Conservation (phyloP, 306 rosid genomes). For the Clitoria ternatea region DNA sequence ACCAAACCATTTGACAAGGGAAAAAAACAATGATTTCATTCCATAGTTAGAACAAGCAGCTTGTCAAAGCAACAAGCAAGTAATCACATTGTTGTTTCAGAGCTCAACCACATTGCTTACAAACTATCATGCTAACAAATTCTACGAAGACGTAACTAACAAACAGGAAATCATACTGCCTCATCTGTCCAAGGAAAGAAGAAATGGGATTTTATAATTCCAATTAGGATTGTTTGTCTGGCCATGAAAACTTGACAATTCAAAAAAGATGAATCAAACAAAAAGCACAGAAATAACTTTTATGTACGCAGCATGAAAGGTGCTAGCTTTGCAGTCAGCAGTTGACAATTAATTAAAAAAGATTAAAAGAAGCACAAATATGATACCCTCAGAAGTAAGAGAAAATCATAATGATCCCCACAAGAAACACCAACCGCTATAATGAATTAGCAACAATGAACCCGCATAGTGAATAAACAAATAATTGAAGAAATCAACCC, state of each 20-base stretch:
- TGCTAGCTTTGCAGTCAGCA: background rate
- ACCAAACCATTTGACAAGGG: background rate
- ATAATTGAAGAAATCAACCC: background rate
- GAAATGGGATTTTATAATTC: background rate
- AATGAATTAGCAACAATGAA: background rate
- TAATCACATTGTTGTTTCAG: background rate
- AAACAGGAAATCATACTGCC: background rate
- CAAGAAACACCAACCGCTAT: background rate
- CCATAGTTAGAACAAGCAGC: background rate
- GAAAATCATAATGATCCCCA: background rate
- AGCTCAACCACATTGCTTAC: slow-evolving; percentile 8
- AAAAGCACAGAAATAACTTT: background rate
- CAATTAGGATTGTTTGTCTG: background rate
- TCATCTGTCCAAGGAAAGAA: background rate
- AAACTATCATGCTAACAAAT: background rate
- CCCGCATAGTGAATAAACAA: background rate
- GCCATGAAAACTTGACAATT: background rate
- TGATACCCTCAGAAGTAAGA: background rate
- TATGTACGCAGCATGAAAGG: background rate
- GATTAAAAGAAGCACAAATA: background rate
- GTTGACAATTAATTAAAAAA: background rate
- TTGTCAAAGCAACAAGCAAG: background rate
- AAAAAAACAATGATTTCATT: slow-evolving; percentile 1
- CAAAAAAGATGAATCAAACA: slow-evolving; percentile 14
- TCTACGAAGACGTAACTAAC: background rate